Evolutionary conservation across 1,139 yeast genomes (phyloP).

Genomic region (Pichia sp.): DNA sequence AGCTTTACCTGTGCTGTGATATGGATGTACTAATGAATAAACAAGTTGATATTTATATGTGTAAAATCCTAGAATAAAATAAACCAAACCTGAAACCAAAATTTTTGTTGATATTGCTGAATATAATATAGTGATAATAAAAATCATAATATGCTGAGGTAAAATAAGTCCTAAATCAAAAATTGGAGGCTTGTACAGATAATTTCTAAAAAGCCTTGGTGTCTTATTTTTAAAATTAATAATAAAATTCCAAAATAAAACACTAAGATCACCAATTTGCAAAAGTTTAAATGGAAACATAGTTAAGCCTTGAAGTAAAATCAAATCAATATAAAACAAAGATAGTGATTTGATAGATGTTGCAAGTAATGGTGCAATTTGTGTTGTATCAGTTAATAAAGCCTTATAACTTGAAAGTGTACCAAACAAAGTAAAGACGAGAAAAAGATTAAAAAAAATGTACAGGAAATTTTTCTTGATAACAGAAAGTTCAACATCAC

Average conservation of each 20-base stretch:
- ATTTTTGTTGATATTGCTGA: slow-evolving; percentile 62
- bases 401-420: slow-evolving; percentile 63
- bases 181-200: slow-evolving; percentile 53
- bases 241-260: slow-evolving; percentile 39
- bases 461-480: slow-evolving; percentile 78
- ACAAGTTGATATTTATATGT: slow-evolving; percentile 61
- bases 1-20: slow-evolving; percentile 64
- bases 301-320: slow-evolving; percentile 76
- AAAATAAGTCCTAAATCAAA: slow-evolving; percentile 60
- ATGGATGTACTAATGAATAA: slow-evolving; percentile 63
- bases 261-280: slow-evolving; percentile 43
- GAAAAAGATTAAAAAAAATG: slow-evolving; percentile 75
- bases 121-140: slow-evolving; percentile 55
- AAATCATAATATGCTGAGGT: slow-evolving; percentile 59
- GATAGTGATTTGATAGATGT: slow-evolving; percentile 63
- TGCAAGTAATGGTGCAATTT: slow-evolving; percentile 73
- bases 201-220: slow-evolving; percentile 49
- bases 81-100: slow-evolving; percentile 56
- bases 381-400: slow-evolving; percentile 66
- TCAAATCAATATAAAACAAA: slow-evolving; percentile 74
- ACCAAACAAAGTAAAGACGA: slow-evolving; percentile 78
- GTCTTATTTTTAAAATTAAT: slow-evolving; percentile 39
- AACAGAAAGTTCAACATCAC: slow-evolving; percentile 74
- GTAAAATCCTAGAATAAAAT: slow-evolving; percentile 55
- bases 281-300: slow-evolving; percentile 75